phyloP scores from a whole-genome alignment of 805 yeast species.

The Starmerella lactis-condensi region DNA sequence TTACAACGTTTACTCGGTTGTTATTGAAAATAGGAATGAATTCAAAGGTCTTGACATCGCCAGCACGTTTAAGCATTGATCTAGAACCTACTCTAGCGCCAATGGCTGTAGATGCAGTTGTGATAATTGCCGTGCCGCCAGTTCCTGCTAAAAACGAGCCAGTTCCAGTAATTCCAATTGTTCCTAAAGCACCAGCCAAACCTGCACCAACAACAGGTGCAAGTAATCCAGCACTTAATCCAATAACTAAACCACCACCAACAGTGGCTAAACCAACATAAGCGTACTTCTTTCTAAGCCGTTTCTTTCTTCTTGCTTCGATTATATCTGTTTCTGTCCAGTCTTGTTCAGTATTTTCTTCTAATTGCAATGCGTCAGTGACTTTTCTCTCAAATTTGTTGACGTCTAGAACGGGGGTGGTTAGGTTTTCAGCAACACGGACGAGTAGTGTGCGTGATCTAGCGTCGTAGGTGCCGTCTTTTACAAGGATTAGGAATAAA shows the following conservation, averaged over 20 bases:
- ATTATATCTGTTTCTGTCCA: slow-evolving; percentile 59
- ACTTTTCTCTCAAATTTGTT: slow-evolving; percentile 78
- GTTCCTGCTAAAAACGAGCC: slow-evolving; percentile 84
- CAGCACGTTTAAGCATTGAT: slow-evolving; percentile 75
- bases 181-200: slow-evolving; percentile 86
- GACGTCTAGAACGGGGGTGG: slow-evolving; percentile 46
- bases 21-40: slow-evolving; percentile 83
- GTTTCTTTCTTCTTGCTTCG: slow-evolving; percentile 48
- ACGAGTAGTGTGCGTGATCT: slow-evolving; percentile 68
- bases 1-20: slow-evolving; percentile 64
- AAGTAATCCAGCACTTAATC: slow-evolving; percentile 80
- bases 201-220: slow-evolving; percentile 99
- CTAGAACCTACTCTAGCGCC: slow-evolving; percentile 78
- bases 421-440: slow-evolving; percentile 44
- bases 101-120: slow-evolving; percentile 74
- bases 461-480: slow-evolving; percentile 76
- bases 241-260: slow-evolving; percentile 88
- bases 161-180: slow-evolving; percentile 90
- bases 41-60: slow-evolving; percentile 85
- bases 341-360: slow-evolving; percentile 57
- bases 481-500: slow-evolving; percentile 55
- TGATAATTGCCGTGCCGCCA: slow-evolving; percentile 88
- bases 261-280: slow-evolving; percentile 89
- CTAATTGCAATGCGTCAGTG: slow-evolving; percentile 77
- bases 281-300: slow-evolving; percentile 48